These are phyloP conservation scores for Raffaelea albimanens DNA, from an alignment of 2,329 filamentous ascomycete species.

Conservation along the genomic window DNA sequence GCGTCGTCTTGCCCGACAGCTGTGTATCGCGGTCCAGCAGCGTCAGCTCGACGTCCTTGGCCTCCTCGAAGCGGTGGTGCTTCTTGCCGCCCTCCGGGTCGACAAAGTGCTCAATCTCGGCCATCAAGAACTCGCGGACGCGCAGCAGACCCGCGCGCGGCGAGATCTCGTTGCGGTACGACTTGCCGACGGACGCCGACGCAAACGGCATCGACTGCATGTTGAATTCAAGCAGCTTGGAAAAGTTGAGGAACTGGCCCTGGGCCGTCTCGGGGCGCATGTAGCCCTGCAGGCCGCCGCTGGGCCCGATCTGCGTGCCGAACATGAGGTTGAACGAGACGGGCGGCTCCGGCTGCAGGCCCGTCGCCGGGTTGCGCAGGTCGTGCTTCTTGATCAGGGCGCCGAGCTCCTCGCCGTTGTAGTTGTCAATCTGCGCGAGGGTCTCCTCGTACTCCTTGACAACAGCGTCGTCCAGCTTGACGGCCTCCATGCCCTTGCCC, in stretches of 20 bases:
- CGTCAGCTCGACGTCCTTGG: slow-evolving; percentile 64
- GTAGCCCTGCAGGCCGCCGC: slow-evolving; percentile 76
- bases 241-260: slow-evolving; percentile 94
- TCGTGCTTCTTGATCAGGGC: slow-evolving; percentile 84
- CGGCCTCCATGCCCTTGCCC: slow-evolving; percentile 64
- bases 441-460: slow-evolving; percentile 86
- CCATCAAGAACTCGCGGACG: slow-evolving; percentile 97
- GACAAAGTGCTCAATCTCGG: slow-evolving; percentile 97
- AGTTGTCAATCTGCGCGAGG: slow-evolving; percentile 92
- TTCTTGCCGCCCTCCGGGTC: slow-evolving; percentile 93
- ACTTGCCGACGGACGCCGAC: slow-evolving; percentile 94
- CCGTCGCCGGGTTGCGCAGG: slow-evolving; percentile 78
- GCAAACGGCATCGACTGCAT: slow-evolving; percentile 93
- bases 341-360: slow-evolving; percentile 66
- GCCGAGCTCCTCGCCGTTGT: slow-evolving; percentile 76
- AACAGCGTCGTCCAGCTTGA: slow-evolving; percentile 80
- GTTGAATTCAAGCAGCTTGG: slow-evolving; percentile 91
- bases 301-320: slow-evolving; percentile 83
- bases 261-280: slow-evolving; percentile 92
- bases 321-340: slow-evolving; percentile 99
- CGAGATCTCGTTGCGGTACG: slow-evolving; percentile 96
- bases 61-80: slow-evolving; percentile 77
- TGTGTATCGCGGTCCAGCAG: slow-evolving; percentile 81
- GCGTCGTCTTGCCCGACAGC: slow-evolving; percentile 71
- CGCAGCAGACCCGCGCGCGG: slow-evolving; percentile 83